Conservation (phyloP, 1,284 basidiomycete genomes). For the Ceraceosorus guamensis region DNA sequence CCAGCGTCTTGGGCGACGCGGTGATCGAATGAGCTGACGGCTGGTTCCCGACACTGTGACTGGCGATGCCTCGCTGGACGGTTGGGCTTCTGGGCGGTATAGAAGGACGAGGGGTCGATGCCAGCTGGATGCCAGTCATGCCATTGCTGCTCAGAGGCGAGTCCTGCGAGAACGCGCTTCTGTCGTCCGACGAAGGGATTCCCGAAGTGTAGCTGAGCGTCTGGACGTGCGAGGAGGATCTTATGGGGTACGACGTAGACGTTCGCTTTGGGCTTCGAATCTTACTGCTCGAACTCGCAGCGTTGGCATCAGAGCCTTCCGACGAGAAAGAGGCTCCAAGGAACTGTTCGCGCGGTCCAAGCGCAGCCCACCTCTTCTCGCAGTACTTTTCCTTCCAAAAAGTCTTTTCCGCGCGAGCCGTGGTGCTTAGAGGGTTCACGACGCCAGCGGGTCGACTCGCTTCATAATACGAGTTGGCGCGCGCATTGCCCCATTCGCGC, state of each 20-base stretch:
- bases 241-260: not conserved
- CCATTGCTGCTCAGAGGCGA: too few relatives aligned
- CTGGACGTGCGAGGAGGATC: too few relatives aligned
- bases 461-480: slow-evolving; percentile 31
- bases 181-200: not conserved
- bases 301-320: too few relatives aligned
- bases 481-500: slow-evolving; percentile 27
- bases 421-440: slow-evolving; percentile 8
- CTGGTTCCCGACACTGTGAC: not conserved
- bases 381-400: slow-evolving; percentile 32
- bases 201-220: not conserved
- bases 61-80: too few relatives aligned
- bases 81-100: too few relatives aligned
- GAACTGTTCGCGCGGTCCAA: slow-evolving; percentile 2
- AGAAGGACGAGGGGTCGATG: too few relatives aligned
- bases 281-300: not conserved
- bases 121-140: too few relatives aligned
- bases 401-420: slow-evolving; percentile 10
- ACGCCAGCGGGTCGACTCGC: slow-evolving; percentile 15
- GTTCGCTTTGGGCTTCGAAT: not conserved
- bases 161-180: too few relatives aligned
- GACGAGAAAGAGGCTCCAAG: too few relatives aligned
- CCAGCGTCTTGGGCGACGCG: not conserved
- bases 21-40: not conserved
- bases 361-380: slow-evolving; percentile 14